Conservation (phyloP, 108 stramenopile species). For the Fragilariopsis cylindrus region DNA sequence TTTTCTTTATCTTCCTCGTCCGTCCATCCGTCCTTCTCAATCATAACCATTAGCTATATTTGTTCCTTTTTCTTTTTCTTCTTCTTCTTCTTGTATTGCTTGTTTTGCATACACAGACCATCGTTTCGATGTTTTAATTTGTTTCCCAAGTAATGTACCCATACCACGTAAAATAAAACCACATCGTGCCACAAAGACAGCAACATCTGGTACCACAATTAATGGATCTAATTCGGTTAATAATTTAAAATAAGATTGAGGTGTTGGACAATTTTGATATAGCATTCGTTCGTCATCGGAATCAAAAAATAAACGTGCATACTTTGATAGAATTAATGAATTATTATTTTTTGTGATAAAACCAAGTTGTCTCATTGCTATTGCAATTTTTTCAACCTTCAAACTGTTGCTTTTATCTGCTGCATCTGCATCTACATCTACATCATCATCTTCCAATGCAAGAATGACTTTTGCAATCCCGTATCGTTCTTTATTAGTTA, state of each 20-base stretch:
- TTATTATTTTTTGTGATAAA: constrained; percentile 47
- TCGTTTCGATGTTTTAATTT: constrained; percentile 45
- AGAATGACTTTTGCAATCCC: constrained; percentile 53
- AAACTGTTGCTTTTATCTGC: background rate
- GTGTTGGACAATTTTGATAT: constrained; percentile 54
- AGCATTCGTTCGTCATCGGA: constrained; percentile 49
- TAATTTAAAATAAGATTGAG: constrained; percentile 59
- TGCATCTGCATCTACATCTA: background rate
- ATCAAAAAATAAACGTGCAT: constrained; percentile 67
- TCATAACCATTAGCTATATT: no score
- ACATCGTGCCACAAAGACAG: constrained; percentile 68
- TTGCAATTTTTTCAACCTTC: constrained; percentile 31
- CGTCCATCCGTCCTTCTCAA: no score
- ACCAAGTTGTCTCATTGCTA: constrained; percentile 63
- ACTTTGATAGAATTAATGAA: constrained; percentile 51
- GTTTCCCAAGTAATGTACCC: constrained; percentile 54
- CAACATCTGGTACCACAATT: constrained; percentile 62
- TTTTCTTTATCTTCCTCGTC: no score
- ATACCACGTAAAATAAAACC: constrained; percentile 68
- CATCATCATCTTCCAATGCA: constrained; percentile 40
- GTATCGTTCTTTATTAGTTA: constrained; percentile 52
- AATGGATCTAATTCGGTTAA: constrained; percentile 59
- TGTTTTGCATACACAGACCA: constrained; percentile 51
- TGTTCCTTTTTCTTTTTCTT: background rate
- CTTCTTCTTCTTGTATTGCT: constrained; percentile 12